A percentile compares a stretch with the other conserved stretches of the same genome.
Evolutionary conservation across 345 rosid species (phyloP).

Genomic region (Orychophragmus violaceus): DNA sequence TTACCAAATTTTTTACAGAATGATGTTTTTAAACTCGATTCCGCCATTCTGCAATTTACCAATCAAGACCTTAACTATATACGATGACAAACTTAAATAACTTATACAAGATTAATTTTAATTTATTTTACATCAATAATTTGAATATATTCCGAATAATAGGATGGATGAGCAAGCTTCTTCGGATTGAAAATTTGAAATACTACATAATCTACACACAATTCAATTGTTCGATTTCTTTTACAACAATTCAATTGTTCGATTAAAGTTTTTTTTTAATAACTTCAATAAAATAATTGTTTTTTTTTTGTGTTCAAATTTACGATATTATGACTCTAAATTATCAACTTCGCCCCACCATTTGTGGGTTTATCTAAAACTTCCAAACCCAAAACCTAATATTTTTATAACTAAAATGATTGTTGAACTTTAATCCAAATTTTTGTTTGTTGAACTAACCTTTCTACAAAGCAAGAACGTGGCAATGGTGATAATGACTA

Average conservation of each 20-base stretch:
- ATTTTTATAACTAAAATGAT: not conserved
- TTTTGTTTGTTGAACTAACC: not conserved
- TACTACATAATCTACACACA: too few relatives aligned
- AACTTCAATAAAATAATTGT: not conserved
- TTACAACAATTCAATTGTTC: too few relatives aligned
- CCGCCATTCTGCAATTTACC: not conserved
- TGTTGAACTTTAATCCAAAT: too few relatives aligned
- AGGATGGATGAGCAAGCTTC: not conserved
- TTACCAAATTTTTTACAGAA: not conserved
- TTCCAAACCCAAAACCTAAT: constrained; percentile 3
- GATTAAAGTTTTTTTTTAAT: too few relatives aligned
- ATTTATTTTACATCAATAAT: not conserved
- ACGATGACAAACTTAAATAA: not conserved
- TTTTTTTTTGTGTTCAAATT: not conserved
- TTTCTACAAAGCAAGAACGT: constrained; percentile 1
- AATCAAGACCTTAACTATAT: not conserved
- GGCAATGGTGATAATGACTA: not conserved
- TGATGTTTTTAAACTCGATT: too few relatives aligned
- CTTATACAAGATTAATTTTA: too few relatives aligned
- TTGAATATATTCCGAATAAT: not conserved
- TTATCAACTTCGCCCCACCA: not conserved
- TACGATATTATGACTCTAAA: not conserved
- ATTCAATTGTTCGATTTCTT: too few relatives aligned
- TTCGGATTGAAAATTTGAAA: too few relatives aligned
- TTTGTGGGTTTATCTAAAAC: not conserved